Evolutionary conservation across 2,329 filamentous ascomycete species (phyloP).

Genomic region (Lanzia echinophila): DNA sequence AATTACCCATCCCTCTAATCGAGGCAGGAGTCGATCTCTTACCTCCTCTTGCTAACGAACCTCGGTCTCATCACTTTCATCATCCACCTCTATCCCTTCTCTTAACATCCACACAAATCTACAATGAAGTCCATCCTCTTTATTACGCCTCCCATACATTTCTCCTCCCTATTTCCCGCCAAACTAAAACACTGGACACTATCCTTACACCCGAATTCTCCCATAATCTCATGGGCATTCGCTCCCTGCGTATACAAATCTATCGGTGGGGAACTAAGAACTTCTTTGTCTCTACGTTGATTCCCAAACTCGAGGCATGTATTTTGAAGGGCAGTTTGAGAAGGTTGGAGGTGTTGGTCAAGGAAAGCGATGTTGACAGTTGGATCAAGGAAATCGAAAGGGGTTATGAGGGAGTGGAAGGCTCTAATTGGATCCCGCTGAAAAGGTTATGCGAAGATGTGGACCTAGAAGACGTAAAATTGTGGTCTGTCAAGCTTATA

Average conservation of each 20-base stretch:
- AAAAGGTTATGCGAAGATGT: slow-evolving; percentile 20
- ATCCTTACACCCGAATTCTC: slow-evolving; percentile 11
- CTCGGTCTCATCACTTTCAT: slow-evolving; percentile 3
- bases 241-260: slow-evolving; percentile 14
- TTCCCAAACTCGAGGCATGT: slow-evolving; percentile 20
- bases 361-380: not conserved
- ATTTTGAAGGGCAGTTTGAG: slow-evolving; percentile 25
- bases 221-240: slow-evolving; percentile 17
- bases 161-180: slow-evolving; percentile 14
- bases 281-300: slow-evolving; percentile 16
- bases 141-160: slow-evolving; percentile 26
- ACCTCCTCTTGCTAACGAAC: not conserved
- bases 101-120: slow-evolving; percentile 21
- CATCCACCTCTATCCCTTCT: slow-evolving; percentile 21
- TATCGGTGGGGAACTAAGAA: slow-evolving; percentile 21
- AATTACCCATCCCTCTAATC: not conserved
- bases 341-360: slow-evolving; percentile 20
- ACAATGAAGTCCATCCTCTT: slow-evolving; percentile 23
- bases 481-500: slow-evolving; percentile 1
- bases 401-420: not conserved
- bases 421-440: slow-evolving; percentile 11
- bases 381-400: not conserved
- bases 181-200: slow-evolving; percentile 17
- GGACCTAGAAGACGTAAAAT: slow-evolving; percentile 15
- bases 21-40: too few species aligned